Base-by-base conservation (phyloP, 2,329 filamentous ascomycete species). In the Penicillium sp. region DNA sequence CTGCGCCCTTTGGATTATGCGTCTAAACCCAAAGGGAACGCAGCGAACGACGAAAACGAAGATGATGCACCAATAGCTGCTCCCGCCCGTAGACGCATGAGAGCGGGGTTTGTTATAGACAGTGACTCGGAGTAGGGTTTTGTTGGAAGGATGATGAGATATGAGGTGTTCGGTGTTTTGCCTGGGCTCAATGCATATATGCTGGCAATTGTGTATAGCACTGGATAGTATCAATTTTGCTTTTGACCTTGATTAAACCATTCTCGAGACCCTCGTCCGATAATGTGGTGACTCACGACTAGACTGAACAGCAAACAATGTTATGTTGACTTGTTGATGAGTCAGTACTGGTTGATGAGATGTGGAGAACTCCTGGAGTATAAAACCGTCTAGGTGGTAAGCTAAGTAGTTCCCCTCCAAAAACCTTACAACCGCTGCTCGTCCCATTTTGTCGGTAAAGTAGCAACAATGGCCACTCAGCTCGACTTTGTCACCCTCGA, bases 101-200 rank as follows among this genome's bases (percentile, higher is more conserved):
- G 75, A 51, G 76, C 71, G 26, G 78, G 77, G 3, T 79, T 81
- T 66, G 75, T 80, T 35, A 70, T 81, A 61, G 78, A 80, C 15
- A 79, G 77, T 62, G 78, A 81, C 58, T 80, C 78, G 5, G 78
- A 81, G 62, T 81, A 71, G 65, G 57, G 45, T 9, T 52, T 46
- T 23, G 49, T 44, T 17, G 46, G 29, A 38, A 38, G 31, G 30
- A 21, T 71, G 55, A 73, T 69, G 71, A 75, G 58, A 53, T 70
- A 75, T 69, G 71, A 54, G 62, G 62, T 55, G 58, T 54, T 61
- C 48, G 21, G 53, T 30, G 48, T 55, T 53, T 17, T 26, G 45
- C 44, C 3, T 7, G 11, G 38, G 30, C 21, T 31, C 35, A 41
- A 21, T 47, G 23, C 13, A 15, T 44, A 41, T 7, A 56, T 19